Evolutionary conservation across 805 yeast species (phyloP).

Genomic region (Candida odintsovae): DNA sequence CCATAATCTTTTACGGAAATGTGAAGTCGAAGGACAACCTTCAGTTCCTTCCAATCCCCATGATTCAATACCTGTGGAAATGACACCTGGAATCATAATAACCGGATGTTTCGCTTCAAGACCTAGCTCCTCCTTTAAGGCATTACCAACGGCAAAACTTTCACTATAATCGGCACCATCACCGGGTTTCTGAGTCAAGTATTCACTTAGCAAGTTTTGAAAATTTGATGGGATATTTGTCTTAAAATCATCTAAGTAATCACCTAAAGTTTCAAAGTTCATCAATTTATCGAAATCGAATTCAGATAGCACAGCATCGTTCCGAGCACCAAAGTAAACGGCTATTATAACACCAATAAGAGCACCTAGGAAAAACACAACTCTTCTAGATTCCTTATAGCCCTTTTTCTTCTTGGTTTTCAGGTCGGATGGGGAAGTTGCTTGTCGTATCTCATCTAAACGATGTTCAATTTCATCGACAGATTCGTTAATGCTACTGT

Average conservation of each 20-base stretch:
- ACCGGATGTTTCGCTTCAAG: conserved; percentile 67
- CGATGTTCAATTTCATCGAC: conserved; percentile 15
- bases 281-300: conserved; percentile 18
- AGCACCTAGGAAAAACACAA: conserved; percentile 66
- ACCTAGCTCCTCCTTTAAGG: conserved; percentile 46
- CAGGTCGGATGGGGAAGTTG: not conserved
- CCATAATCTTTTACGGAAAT: conserved; percentile 91
- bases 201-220: conserved; percentile 46
- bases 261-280: conserved; percentile 45
- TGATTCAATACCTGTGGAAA: conserved; percentile 89
- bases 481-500: conserved; percentile 10
- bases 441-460: conserved; percentile 11
- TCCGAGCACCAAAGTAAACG: conserved; percentile 47
- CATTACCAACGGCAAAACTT: conserved; percentile 82
- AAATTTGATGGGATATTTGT: conserved; percentile 55
- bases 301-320: conserved; percentile 28
- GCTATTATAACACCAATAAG: conserved; percentile 64
- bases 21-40: conserved; percentile 78
- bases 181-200: conserved; percentile 24
- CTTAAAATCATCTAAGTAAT: conserved; percentile 65
- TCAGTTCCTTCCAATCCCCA: conserved; percentile 78
- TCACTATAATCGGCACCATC: conserved; percentile 52
- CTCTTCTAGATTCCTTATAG: conserved; percentile 47
- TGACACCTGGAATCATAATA: conserved; percentile 92
- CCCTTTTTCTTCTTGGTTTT: conserved; percentile 2